These are phyloP conservation scores for Chlamydomonas incerta DNA, from an alignment of 139 green algal species.

Conservation along the genomic window DNA sequence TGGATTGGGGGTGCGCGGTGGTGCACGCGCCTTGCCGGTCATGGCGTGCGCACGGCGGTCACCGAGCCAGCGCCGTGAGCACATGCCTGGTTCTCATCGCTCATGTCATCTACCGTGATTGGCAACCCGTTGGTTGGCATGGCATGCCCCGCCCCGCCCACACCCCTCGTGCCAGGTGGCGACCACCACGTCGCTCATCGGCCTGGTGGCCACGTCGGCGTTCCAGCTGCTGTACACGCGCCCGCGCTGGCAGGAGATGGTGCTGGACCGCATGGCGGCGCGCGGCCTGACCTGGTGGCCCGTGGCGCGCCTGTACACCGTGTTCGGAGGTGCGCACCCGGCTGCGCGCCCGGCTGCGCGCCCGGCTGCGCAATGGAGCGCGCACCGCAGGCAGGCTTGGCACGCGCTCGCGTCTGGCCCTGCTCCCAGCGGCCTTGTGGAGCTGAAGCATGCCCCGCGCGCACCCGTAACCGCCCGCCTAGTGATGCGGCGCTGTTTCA, in stretches of 20 bases:
- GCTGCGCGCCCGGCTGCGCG: no score
- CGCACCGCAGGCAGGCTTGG: no score
- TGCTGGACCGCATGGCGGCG: constrained; percentile 6
- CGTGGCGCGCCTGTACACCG: constrained; percentile 25
- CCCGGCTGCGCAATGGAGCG: no score
- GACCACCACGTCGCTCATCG: constrained; percentile 22
- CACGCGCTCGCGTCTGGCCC: no score
- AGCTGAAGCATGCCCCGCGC: no score
- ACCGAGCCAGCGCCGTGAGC: not conserved
- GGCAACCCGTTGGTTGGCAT: no score
- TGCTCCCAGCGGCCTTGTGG: no score
- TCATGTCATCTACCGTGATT: not conserved
- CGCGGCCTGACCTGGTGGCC: not conserved
- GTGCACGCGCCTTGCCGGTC: not conserved
- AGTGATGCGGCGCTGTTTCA: no score
- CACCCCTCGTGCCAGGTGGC: not conserved
- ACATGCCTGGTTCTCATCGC: not conserved
- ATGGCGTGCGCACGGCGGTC: not conserved
- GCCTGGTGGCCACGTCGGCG: constrained; percentile 1
- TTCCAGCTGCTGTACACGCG: constrained; percentile 36
- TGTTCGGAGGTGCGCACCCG: constrained; percentile 16
- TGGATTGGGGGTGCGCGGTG: no score
- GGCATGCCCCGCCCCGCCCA: no score
- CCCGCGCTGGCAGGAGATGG: constrained; percentile 21
- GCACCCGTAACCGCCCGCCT: no score